Evolutionary conservation across 768 basidiomycete genomes (phyloP).

Genomic region (Mycena filopes): DNA sequence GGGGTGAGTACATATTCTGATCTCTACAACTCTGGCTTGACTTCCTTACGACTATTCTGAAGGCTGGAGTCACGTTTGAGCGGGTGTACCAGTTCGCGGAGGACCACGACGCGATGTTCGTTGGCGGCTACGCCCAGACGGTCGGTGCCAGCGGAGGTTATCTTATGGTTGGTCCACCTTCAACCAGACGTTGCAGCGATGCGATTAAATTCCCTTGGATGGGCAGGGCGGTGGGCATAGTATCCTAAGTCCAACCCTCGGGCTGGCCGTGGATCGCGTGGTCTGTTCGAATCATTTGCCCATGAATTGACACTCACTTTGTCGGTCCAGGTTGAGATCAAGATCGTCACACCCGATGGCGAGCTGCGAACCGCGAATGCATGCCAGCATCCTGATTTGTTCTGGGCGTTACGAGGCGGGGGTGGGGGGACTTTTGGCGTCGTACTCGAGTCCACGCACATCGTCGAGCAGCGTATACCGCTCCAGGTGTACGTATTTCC

Average conservation of each 20-base stretch:
- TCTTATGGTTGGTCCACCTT: conserved; percentile 35
- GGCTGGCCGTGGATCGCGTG: conserved; percentile 45
- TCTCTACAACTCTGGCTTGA: too few species aligned
- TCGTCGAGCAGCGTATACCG: conserved; percentile 11
- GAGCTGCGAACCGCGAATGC: conserved; percentile 48
- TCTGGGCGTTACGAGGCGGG: conserved; percentile 57
- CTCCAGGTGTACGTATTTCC: conserved; percentile 17
- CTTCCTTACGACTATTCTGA: too few species aligned
- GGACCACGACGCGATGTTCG: conserved; percentile 27
- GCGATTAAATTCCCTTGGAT: background rate
- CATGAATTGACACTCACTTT: background rate
- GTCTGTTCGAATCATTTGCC: background rate
- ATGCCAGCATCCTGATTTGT: conserved; percentile 54
- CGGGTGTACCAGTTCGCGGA: conserved; percentile 34
- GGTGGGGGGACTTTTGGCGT: conserved; percentile 49
- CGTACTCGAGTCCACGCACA: conserved; percentile 25
- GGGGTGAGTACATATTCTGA: background rate
- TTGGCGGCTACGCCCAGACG: conserved; percentile 36
- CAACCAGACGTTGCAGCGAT: background rate
- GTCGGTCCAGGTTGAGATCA: conserved; percentile 40
- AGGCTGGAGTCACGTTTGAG: conserved; percentile 29
- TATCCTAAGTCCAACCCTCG: conserved; percentile 41
- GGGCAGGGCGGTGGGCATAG: conserved; percentile 51
- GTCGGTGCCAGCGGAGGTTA: conserved; percentile 48
- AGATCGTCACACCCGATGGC: conserved; percentile 56